Conservation (phyloP, 192 early-diverging fungal genomes). For the Rhizophagus prolifer region DNA sequence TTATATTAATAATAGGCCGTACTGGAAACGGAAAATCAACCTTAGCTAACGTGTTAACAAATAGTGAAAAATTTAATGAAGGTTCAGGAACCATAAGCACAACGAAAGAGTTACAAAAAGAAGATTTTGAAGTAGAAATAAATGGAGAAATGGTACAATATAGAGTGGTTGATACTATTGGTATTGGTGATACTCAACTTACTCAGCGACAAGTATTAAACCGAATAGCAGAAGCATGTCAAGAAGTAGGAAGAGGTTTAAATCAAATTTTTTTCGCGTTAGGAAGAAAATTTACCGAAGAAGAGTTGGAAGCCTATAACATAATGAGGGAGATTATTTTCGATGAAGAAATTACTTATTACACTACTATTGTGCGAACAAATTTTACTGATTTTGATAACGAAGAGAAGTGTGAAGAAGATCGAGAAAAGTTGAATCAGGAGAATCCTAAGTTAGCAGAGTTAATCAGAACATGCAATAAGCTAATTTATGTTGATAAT, state of each 20-base stretch:
- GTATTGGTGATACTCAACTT: slow-evolving; percentile 17
- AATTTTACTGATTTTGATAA: neutral
- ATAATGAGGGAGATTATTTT: slow-evolving; percentile 17
- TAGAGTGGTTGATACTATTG: slow-evolving; percentile 6
- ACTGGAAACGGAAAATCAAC: neutral
- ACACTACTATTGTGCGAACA: slow-evolving; percentile 20
- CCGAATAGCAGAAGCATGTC: slow-evolving; percentile 1
- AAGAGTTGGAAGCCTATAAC: slow-evolving; percentile 2
- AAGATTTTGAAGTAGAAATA: neutral
- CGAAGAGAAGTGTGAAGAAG: neutral
- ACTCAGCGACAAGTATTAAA: neutral
- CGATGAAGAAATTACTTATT: neutral
- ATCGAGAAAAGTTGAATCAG: neutral
- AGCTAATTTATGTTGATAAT: slow-evolving; percentile 13
- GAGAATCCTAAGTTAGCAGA: neutral
- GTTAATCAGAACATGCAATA: neutral
- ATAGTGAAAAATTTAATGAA: slow-evolving; percentile 20
- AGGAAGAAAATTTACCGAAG: neutral
- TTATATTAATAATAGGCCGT: too few relatives aligned
- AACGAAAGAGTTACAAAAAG: slow-evolving; percentile 7
- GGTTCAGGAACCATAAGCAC: neutral
- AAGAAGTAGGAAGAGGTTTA: neutral
- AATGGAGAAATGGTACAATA: neutral
- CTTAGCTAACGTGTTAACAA: slow-evolving; percentile 4
- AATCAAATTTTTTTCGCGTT: slow-evolving; percentile 15